These are phyloP conservation scores for Claviceps monticola DNA, from an alignment of 2,329 filamentous ascomycete genomes.

Conservation along the genomic window DNA sequence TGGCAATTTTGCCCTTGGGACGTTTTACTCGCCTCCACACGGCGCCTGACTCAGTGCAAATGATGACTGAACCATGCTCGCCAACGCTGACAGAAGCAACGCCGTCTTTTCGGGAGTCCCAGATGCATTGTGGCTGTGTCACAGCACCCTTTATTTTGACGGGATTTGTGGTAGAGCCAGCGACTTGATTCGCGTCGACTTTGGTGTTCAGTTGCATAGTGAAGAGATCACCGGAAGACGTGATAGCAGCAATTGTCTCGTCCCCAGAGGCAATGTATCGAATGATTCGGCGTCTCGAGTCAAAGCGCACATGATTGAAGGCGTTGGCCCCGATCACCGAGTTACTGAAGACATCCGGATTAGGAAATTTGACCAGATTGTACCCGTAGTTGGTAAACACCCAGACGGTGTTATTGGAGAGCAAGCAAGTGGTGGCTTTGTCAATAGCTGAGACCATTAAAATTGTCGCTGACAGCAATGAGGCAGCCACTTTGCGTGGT, in stretches of 20 bases:
- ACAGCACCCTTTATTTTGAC: slow-evolving; percentile 77
- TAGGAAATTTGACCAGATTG: slow-evolving; percentile 73
- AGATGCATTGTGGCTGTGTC: slow-evolving; percentile 66
- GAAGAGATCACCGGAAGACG: slow-evolving; percentile 73
- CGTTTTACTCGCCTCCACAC: slow-evolving; percentile 85
- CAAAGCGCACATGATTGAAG: slow-evolving; percentile 28
- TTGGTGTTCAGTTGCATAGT: slow-evolving; percentile 65
- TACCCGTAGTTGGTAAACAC: slow-evolving; percentile 95
- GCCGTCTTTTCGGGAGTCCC: slow-evolving; percentile 78
- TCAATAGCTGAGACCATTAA: slow-evolving; percentile 77
- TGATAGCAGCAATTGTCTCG: slow-evolving; percentile 82
- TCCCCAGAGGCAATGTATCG: slow-evolving; percentile 69
- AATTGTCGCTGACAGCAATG: slow-evolving; percentile 54
- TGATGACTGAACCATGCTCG: slow-evolving; percentile 86
- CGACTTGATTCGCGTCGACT: slow-evolving; percentile 42
- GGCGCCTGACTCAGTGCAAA: slow-evolving; percentile 82
- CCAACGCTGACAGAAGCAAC: slow-evolving; percentile 78
- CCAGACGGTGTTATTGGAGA: slow-evolving; percentile 80
- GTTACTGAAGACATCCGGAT: slow-evolving; percentile 55
- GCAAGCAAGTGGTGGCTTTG: slow-evolving; percentile 69
- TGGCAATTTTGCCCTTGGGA: slow-evolving; percentile 60
- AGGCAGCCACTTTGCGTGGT: slow-evolving; percentile 79
- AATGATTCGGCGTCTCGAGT: slow-evolving; percentile 54
- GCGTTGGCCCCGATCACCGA: slow-evolving; percentile 54
- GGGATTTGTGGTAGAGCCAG: slow-evolving; percentile 78